Evolutionary conservation across 2,329 filamentous ascomycete species (phyloP).

Genomic region (Phyllosticta citrichinensis): DNA sequence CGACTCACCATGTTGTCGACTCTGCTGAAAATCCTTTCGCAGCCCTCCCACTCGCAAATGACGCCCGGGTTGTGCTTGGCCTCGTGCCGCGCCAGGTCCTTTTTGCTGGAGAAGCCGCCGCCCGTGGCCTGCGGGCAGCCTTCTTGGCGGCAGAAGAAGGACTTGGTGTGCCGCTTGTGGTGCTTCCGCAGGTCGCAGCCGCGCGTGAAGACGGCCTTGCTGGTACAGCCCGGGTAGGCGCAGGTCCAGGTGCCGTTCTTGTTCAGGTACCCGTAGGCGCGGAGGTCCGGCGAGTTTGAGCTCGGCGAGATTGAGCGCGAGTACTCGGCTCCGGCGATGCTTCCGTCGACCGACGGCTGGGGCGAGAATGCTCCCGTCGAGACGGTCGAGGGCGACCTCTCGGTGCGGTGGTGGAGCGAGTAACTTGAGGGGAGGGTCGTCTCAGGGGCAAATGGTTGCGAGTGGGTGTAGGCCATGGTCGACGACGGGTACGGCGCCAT

Average conservation of each 20-base stretch:
- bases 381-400: constrained; percentile 4
- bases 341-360: constrained; percentile 9
- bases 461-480: constrained; percentile 8
- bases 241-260: constrained; percentile 47
- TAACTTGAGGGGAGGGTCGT: constrained; percentile 9
- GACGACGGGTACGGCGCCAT: constrained; percentile 5
- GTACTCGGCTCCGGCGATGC: constrained; percentile 9
- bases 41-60: constrained; percentile 48
- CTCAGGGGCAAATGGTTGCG: constrained; percentile 4
- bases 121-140: constrained; percentile 47
- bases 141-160: constrained; percentile 49
- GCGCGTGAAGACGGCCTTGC: constrained; percentile 46
- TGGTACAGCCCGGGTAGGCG: constrained; percentile 49
- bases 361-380: constrained; percentile 8
- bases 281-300: constrained; percentile 25
- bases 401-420: constrained; percentile 1
- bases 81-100: constrained; percentile 51
- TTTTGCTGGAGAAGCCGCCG: constrained; percentile 53
- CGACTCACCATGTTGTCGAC: constrained; percentile 50
- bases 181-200: constrained; percentile 54
- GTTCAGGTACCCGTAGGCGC: constrained; percentile 34
- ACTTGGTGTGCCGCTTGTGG: constrained; percentile 52
- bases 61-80: constrained; percentile 54
- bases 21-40: constrained; percentile 48
- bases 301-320: constrained; percentile 31